These are phyloP conservation scores for Lactarius indigo DNA, from an alignment of 768 basidiomycete genomes.

Conservation along the genomic window DNA sequence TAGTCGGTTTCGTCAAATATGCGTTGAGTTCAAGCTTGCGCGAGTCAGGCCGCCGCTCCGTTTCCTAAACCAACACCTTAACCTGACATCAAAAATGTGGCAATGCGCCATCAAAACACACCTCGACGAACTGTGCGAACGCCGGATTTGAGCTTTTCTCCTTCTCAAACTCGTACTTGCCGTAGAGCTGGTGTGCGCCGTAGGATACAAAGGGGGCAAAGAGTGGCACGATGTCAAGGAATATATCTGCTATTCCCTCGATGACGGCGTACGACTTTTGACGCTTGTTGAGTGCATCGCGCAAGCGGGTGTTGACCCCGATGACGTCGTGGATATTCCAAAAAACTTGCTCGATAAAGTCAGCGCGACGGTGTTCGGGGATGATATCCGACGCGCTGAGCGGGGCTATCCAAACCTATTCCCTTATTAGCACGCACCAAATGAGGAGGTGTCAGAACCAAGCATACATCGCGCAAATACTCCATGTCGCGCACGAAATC, in stretches of 20 bases:
- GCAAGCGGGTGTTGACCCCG: slow-evolving; percentile 83
- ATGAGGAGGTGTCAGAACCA: slow-evolving; percentile 10
- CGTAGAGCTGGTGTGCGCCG: slow-evolving; percentile 94
- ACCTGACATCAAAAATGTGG: neutral
- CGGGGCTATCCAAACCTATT: slow-evolving; percentile 82
- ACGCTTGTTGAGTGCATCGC: slow-evolving; percentile 90
- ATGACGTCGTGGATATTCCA: slow-evolving; percentile 98
- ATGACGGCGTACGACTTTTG: slow-evolving; percentile 96
- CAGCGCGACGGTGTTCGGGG: slow-evolving; percentile 66
- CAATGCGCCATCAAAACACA: slow-evolving; percentile 36
- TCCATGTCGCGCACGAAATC: slow-evolving; percentile 99
- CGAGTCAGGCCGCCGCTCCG: slow-evolving; percentile 91
- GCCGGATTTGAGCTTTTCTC: slow-evolving; percentile 91
- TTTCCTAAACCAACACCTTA: slow-evolving; percentile 48
- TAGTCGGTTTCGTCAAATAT: slow-evolving; percentile 97
- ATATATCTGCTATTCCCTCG: slow-evolving; percentile 85
- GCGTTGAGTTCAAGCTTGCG: slow-evolving; percentile 96
- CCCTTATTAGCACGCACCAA: neutral
- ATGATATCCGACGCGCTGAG: slow-evolving; percentile 76
- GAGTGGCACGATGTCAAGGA: slow-evolving; percentile 79
- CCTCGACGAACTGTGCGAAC: slow-evolving; percentile 95
- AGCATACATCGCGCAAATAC: slow-evolving; percentile 82
- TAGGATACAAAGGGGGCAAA: slow-evolving; percentile 94
- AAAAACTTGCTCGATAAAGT: slow-evolving; percentile 92
- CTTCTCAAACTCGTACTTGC: slow-evolving; percentile 99